Evolutionary conservation across 2,329 filamentous ascomycete species (phyloP).

Genomic region (Colletotrichum echinochloae): DNA sequence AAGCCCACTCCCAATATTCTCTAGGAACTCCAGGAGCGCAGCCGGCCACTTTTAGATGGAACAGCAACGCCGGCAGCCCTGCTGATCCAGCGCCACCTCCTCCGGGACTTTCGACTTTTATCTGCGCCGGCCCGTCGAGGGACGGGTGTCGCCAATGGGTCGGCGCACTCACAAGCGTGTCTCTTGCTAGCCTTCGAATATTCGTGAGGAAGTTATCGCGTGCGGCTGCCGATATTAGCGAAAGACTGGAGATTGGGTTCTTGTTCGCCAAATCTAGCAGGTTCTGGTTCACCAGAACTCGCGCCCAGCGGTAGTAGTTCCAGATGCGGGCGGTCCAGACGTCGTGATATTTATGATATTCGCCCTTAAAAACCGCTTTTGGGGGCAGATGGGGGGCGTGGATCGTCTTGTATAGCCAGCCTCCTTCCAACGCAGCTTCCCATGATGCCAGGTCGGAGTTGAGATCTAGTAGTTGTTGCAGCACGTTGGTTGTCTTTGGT

Average conservation of each 20-base stretch:
- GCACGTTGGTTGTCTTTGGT: conserved; percentile 48
- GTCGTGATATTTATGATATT: conserved; percentile 67
- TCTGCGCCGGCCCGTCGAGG: conserved; percentile 52
- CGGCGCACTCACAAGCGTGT: conserved; percentile 60
- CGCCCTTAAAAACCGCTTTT: conserved; percentile 61
- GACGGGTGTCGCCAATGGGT: conserved; percentile 65
- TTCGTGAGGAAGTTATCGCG: conserved; percentile 49
- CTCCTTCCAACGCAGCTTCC: conserved; percentile 50
- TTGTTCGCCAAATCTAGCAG: conserved; percentile 56
- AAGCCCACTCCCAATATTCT: conserved; percentile 58
- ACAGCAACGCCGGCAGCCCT: conserved; percentile 61
- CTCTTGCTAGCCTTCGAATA: conserved; percentile 56
- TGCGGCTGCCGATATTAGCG: conserved; percentile 48
- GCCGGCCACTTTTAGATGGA: conserved; percentile 60
- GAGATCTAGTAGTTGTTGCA: conserved; percentile 55
- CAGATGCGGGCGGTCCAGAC: conserved; percentile 67
- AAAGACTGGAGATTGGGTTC: conserved; percentile 54
- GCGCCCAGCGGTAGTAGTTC: conserved; percentile 70
- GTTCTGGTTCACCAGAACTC: conserved; percentile 64
- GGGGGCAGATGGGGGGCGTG: conserved; percentile 50
- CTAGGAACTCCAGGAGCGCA: conserved; percentile 60
- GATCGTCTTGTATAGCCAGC: conserved; percentile 54
- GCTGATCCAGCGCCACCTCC: conserved; percentile 60
- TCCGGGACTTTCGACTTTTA: conserved; percentile 51
- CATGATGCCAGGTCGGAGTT: conserved; percentile 55